Conservation (phyloP, 139 green algal species). For the Volvox reticuliferus region DNA sequence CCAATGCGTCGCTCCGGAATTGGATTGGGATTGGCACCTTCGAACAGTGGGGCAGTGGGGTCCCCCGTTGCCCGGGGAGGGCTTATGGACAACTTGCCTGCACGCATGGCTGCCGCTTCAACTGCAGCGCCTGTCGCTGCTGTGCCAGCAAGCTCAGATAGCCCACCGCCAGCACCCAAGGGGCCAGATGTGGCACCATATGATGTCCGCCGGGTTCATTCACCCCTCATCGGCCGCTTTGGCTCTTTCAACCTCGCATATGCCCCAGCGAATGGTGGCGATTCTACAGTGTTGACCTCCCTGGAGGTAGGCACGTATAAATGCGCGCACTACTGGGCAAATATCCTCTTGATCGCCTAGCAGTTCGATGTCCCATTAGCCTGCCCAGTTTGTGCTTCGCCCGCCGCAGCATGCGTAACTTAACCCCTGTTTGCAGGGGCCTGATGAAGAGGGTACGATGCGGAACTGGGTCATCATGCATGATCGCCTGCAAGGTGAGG, state of each 20-base stretch:
- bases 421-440: conserved; percentile 11
- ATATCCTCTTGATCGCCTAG: background rate
- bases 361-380: background rate
- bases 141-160: background rate
- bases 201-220: background rate
- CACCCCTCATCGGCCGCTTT: conserved; percentile 11
- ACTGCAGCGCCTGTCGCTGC: background rate
- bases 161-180: background rate
- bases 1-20: conserved; percentile 43
- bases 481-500: conserved; percentile 39
- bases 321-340: background rate
- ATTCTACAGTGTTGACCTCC: background rate
- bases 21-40: background rate
- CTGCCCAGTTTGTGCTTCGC: no score
- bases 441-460: conserved; percentile 16
- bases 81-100: conserved; percentile 4
- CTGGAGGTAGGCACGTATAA: background rate
- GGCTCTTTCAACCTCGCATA: background rate
- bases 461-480: conserved; percentile 45
- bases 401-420: no score
- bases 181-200: background rate
- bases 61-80: background rate
- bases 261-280: background rate
- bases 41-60: background rate
- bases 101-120: background rate